Percentiles rank a stretch among this genome's conserved stretches.
These are phyloP conservation scores for Dactylorhiza incarnata DNA, from an alignment of 106 monocot genomes.

Conservation along the genomic window DNA sequence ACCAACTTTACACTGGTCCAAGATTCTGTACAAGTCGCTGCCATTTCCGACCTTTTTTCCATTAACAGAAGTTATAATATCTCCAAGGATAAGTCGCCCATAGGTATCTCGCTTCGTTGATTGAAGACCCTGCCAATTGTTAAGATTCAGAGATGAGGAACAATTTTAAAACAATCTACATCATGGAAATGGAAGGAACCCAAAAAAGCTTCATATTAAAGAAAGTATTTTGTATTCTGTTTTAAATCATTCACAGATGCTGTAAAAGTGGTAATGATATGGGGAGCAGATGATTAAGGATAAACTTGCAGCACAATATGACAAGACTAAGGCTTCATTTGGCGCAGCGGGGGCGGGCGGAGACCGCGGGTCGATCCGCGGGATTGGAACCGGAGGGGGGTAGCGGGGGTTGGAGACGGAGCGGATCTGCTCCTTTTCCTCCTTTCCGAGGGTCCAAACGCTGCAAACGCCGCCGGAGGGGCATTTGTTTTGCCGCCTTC, in stretches of 20 bases:
- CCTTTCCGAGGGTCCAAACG: too few species aligned
- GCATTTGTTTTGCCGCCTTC: too few species aligned
- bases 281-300: neutral
- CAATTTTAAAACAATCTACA: too few species aligned
- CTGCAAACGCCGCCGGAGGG: too few species aligned
- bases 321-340: neutral
- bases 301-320: neutral
- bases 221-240: neutral
- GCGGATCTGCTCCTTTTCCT: too few species aligned
- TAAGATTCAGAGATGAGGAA: neutral
- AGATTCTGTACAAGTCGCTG: constrained; percentile 86
- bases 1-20: constrained; percentile 97
- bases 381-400: too few species aligned
- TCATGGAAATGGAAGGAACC: neutral
- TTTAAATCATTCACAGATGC: neutral
- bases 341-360: too few species aligned
- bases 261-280: neutral
- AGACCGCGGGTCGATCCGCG: too few species aligned
- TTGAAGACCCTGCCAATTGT: constrained; percentile 57
- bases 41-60: constrained; percentile 84
- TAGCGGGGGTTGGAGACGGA: too few species aligned
- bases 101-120: constrained; percentile 86
- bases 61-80: constrained; percentile 93
- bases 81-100: constrained; percentile 87
- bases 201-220: neutral